These are phyloP conservation scores for Elsinoe arachidis DNA, from an alignment of 2,329 filamentous ascomycete genomes.

Conservation along the genomic window DNA sequence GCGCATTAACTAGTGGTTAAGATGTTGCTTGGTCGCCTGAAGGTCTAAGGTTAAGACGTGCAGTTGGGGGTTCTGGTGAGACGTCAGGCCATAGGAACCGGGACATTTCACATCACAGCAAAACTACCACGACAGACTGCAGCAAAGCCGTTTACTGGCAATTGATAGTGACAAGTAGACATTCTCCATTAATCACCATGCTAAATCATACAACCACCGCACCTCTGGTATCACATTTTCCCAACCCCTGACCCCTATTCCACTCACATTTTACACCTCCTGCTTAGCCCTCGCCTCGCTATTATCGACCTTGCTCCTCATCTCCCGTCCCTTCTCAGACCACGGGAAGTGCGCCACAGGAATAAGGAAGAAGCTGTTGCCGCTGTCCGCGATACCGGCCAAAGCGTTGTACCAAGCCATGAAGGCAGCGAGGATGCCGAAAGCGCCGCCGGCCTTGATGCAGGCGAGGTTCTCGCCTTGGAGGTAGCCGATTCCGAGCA, in stretches of 20 bases:
- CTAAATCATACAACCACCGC: no score
- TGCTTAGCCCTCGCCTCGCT: constrained; percentile 26
- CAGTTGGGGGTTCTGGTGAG: no score
- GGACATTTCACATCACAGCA: no score
- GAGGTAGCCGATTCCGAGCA: constrained; percentile 49
- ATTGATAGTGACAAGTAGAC: no score
- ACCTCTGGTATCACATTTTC: background rate
- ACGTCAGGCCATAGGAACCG: no score
- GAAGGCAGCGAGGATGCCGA: constrained; percentile 46
- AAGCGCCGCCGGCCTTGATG: constrained; percentile 46
- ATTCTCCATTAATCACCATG: no score
- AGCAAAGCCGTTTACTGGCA: no score
- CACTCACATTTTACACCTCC: constrained; percentile 16
- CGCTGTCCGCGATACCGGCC: constrained; percentile 47
- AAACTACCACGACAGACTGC: no score
- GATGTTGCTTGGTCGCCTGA: no score
- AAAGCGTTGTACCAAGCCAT: constrained; percentile 48
- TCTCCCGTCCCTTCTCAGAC: constrained; percentile 66
- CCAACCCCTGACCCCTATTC: background rate
- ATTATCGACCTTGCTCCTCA: constrained; percentile 42
- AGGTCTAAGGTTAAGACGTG: no score
- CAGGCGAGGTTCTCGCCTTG: constrained; percentile 32
- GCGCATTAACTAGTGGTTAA: no score
- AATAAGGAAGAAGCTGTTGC: constrained; percentile 76
- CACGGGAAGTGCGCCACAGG: constrained; percentile 93